Evolutionary conservation across 495 filamentous ascomycete species (phyloP).

Genomic region (Clavariopsis aquatica): DNA sequence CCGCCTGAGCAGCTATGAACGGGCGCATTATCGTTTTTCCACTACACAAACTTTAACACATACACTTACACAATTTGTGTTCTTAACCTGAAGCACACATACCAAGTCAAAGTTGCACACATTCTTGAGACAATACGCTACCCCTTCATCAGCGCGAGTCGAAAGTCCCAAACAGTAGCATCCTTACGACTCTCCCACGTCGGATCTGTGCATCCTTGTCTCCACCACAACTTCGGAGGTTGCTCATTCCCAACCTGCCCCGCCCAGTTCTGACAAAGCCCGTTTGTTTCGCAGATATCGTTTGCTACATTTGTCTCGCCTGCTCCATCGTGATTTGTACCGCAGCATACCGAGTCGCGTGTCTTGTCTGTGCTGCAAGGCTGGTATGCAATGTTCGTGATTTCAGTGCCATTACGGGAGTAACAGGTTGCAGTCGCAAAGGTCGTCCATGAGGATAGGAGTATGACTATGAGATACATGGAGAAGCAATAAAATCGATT

Average conservation of each 20-base stretch:
- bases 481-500: not conserved
- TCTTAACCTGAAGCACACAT: not conserved
- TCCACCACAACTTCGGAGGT: conserved; percentile 7
- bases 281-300: conserved; percentile 10
- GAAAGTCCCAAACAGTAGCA: too few relatives aligned
- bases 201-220: conserved; percentile 17
- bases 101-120: conserved; percentile 7
- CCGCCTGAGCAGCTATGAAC: conserved; percentile 1
- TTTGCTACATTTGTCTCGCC: conserved; percentile 7
- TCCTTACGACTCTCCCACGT: conserved; percentile 12
- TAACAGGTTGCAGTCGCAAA: conserved; percentile 1
- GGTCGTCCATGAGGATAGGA: not conserved
- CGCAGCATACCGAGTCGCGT: conserved; percentile 6
- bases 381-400: conserved; percentile 8
- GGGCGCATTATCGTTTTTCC: conserved; percentile 12
- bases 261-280: conserved; percentile 12
- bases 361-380: conserved; percentile 1
- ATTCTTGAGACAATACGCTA: conserved; percentile 14
- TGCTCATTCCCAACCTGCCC: not conserved
- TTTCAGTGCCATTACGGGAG: conserved; percentile 4
- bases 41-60: conserved; percentile 1
- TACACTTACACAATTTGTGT: not conserved
- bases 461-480: not conserved
- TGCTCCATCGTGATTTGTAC: conserved; percentile 1
- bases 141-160: too few relatives aligned